Evolutionary conservation across 106 monocot species (phyloP), one percentile per base, ranked within the genome.

Genomic region (Posidonia australis): DNA sequence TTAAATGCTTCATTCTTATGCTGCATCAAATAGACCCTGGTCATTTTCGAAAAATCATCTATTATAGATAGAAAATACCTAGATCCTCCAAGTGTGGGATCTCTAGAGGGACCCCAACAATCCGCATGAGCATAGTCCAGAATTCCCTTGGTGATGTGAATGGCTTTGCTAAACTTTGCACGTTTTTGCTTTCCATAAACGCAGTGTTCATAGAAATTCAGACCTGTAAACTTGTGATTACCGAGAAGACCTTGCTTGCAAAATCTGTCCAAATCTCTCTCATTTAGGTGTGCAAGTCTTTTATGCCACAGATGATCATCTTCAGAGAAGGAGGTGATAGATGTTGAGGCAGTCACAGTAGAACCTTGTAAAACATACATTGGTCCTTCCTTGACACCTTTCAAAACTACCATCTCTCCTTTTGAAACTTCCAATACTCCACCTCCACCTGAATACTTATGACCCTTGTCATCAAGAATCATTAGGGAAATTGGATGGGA

Each of bases 201-300:
- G 16, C 42, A 70, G 19, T 65, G 59, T 25, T 77, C 65, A 70
- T 41, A 65, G 13, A 70, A 77, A 0, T 65, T 18, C 1, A 77
- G 13, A 11, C 44, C 23, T 0, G 9, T 11, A 13, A 21, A 27
- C 10, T 17, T 76, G 5, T 65, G 32, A 17, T 23, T 31, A 21
- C 41, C 23, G 3, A 76, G 36, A 5, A 70, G 17, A 2, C 29
- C 56, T 58, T 32, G 21, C 17, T 20, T 70, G 48, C 56, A 48
- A 3, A 57, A 13, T 3, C 25, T 24, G 24, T 5, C 22, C 58
- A 77, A 70, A 0, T 29, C 54, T 0, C 29, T 46, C 22, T 69
- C 56, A 31, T 62, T 64, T 5, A 64, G 31, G 42, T 70, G 70
- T 45, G 21, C 25, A 41, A 64, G 43, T 0, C 9, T 16, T n/a